Evolutionary conservation across 805 yeast species (phyloP).

Genomic region (Candida patagonica): DNA sequence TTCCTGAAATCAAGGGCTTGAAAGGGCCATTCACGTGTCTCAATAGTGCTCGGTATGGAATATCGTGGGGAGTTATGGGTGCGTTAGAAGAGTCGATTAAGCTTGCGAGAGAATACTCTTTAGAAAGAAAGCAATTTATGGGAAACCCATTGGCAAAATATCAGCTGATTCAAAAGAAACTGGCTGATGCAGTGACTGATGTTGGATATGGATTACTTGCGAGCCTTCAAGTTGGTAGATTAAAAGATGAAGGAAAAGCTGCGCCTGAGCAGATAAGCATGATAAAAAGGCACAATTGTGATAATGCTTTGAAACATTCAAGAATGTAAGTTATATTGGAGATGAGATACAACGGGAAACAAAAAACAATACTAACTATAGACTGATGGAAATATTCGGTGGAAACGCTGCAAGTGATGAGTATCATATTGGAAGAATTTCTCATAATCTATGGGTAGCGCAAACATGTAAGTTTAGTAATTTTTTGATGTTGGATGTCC

Average conservation of each 20-base stretch:
- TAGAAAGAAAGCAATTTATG: constrained; percentile 33
- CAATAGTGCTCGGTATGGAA: constrained; percentile 35
- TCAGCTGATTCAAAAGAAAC: constrained; percentile 35
- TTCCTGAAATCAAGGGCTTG: constrained; percentile 31
- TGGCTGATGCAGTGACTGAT: constrained; percentile 36
- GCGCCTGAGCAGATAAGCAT: constrained; percentile 37
- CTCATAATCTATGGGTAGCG: constrained; percentile 34
- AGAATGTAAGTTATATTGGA: constrained; percentile 19
- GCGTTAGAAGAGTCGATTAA: constrained; percentile 34
- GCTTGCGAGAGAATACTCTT: constrained; percentile 30
- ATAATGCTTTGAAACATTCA: constrained; percentile 30
- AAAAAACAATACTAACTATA: background rate
- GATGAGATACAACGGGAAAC: no score
- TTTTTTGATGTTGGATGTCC: background rate
- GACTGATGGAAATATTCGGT: constrained; percentile 35
- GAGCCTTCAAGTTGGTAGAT: constrained; percentile 33
- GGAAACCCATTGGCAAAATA: constrained; percentile 32
- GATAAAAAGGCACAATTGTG: constrained; percentile 37
- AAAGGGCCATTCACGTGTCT: constrained; percentile 39
- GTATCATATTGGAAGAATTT: constrained; percentile 35
- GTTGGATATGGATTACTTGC: constrained; percentile 32
- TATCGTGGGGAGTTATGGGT: constrained; percentile 38
- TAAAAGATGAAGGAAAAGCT: constrained; percentile 30
- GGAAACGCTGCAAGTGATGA: constrained; percentile 39
- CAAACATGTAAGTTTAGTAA: constrained; percentile 29